Evolutionary conservation across 169 alveolate genomes (phyloP).

Genomic region (Eimeria acervulina): DNA sequence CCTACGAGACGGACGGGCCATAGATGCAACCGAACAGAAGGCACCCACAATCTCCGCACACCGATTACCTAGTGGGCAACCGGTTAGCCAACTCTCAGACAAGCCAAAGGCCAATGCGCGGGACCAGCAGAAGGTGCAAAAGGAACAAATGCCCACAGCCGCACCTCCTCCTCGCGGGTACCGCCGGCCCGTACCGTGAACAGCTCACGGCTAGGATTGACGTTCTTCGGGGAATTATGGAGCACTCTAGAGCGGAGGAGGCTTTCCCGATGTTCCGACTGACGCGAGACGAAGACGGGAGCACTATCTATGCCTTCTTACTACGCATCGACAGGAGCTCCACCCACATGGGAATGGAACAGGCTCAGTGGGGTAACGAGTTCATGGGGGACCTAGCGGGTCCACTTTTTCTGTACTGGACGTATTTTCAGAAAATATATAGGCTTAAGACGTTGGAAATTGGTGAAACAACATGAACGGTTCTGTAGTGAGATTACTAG

Average conservation of each 20-base stretch:
- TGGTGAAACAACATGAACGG: not conserved
- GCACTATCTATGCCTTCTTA: not conserved
- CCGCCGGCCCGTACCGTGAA: not conserved
- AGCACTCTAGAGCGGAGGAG: not conserved
- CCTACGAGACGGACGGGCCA: not conserved
- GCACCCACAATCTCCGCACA: not conserved
- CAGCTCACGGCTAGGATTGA: not conserved
- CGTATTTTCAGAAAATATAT: not conserved
- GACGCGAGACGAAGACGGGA: not conserved
- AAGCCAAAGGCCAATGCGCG: not conserved
- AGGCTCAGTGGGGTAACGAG: not conserved
- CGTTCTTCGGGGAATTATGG: not conserved
- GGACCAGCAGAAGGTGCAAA: not conserved
- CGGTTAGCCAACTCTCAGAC: not conserved
- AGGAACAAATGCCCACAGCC: not conserved
- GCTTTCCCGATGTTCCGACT: not conserved
- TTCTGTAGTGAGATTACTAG: not conserved
- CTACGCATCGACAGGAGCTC: not conserved
- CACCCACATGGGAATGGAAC: not conserved
- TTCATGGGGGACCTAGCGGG: not conserved
- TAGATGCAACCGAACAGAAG: not conserved
- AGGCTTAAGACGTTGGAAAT: not conserved
- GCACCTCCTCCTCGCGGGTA: not conserved
- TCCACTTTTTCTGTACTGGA: not conserved
- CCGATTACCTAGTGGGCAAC: not conserved